phyloP scores from a whole-genome alignment of 257 asterid species.

The Paulownia fortunei region DNA sequence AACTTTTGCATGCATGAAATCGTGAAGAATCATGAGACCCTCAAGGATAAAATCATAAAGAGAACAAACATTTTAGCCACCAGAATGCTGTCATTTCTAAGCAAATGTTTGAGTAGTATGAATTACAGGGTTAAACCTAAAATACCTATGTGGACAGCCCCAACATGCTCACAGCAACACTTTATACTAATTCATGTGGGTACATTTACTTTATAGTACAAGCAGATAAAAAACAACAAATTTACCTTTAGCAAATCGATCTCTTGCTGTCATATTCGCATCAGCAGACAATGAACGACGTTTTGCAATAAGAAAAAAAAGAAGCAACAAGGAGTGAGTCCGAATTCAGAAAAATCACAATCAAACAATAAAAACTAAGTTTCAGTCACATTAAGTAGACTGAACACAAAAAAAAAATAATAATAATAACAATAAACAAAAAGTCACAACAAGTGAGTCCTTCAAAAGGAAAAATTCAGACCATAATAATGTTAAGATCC shows the following conservation, averaged over 20 bases:
- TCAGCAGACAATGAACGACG: constrained; percentile 10
- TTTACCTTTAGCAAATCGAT: constrained; percentile 94
- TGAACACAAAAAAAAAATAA: background rate
- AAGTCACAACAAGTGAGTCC: background rate
- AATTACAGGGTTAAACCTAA: constrained; percentile 13
- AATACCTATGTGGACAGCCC: background rate
- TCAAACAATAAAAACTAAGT: background rate
- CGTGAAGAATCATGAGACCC: constrained; percentile 11
- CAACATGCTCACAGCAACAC: background rate
- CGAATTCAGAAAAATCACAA: constrained; percentile 27
- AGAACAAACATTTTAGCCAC: constrained; percentile 22
- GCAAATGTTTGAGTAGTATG: background rate
- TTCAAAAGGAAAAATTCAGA: constrained; percentile 28
- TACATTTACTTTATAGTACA: background rate
- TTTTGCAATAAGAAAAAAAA: constrained; percentile 22
- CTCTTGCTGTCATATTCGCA: constrained; percentile 81
- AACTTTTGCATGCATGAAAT: constrained; percentile 21
- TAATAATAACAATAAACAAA: background rate
- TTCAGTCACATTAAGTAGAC: constrained; percentile 22
- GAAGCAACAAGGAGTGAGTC: constrained; percentile 31
- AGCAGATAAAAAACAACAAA: constrained; percentile 23
- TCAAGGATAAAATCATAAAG: background rate
- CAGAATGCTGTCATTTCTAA: background rate
- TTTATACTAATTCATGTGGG: background rate
- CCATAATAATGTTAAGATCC: constrained; percentile 90